Conservation (phyloP, 257 asterid species). For the Primulina eburnea region DNA sequence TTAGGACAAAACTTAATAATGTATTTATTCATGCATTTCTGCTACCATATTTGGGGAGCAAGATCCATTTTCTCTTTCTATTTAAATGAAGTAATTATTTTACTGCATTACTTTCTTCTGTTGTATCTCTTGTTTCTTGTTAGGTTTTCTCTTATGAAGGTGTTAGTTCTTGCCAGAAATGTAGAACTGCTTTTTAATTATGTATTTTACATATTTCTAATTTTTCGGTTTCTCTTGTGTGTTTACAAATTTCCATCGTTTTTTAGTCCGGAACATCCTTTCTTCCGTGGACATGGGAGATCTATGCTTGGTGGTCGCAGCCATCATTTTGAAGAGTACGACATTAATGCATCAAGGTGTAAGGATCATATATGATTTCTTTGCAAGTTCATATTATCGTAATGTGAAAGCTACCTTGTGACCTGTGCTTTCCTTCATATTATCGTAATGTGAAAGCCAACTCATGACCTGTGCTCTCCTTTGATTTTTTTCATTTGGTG, state of each 20-base stretch:
- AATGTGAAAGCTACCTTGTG: not conserved
- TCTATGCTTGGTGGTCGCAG: slow-evolving; percentile 80
- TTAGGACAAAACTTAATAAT: slow-evolving; percentile 6
- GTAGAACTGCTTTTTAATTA: not conserved
- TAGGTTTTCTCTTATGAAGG: slow-evolving; percentile 1
- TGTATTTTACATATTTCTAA: slow-evolving; percentile 7
- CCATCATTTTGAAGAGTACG: slow-evolving; percentile 55
- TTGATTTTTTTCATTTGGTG: slow-evolving; percentile 14
- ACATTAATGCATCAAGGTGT: slow-evolving; percentile 67
- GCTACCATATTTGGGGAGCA: not conserved
- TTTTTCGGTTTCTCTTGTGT: slow-evolving; percentile 3
- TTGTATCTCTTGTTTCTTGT: not conserved
- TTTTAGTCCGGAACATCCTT: slow-evolving; percentile 76
- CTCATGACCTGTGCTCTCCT: not conserved
- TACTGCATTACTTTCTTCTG: slow-evolving; percentile 12
- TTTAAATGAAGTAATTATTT: slow-evolving; percentile 4
- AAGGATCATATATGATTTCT: slow-evolving; percentile 21
- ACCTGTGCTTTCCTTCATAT: not conserved
- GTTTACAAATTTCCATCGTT: slow-evolving; percentile 1
- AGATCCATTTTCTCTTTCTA: not conserved
- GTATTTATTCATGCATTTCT: not conserved
- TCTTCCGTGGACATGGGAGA: slow-evolving; percentile 73
- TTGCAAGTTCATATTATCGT: not conserved
- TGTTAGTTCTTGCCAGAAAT: slow-evolving; percentile 14
- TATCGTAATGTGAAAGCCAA: not conserved